Base-by-base conservation (phyloP, 2,329 filamentous ascomycete species). In the Clarireedia homoeocarpa region DNA sequence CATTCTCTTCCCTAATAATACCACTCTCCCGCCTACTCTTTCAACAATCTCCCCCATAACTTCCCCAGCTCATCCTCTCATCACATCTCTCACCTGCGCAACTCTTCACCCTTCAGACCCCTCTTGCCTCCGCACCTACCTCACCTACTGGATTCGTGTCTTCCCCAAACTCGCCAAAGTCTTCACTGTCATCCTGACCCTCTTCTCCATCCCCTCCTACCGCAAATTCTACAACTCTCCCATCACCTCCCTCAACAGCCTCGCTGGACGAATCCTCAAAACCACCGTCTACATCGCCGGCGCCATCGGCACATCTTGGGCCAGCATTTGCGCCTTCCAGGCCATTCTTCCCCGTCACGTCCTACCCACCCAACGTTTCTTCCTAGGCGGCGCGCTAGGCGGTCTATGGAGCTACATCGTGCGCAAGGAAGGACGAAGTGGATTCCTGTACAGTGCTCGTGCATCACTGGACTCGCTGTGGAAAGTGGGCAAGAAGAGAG, bases 401-500 rank as follows among this genome's bases (percentile, higher is more conserved):
- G 94, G 94, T 0, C 71, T 94, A 26, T 96, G 91, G 84, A 89
- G 88, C 0, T 88, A 88, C 70, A 73, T 96, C 2, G 86, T 91
- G 67, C 77, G 85, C 46, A 75, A 76, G 50, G 74, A 79, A 58
- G 81, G 85, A 44, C 75, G 88, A 15, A 77, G 79, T 1, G 80
- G 89, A 54, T 95, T 95, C 71, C 65, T 96, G 59, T 94, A 94
- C 71, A 85, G 83, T 61, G 83, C 88, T 30, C 80, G 91, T 2
- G 74, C 85, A n/a, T 90, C 86, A 58, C 76, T 96, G 30, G 88
- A 95, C 69, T 89, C 83, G 39, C 71, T 91, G 47, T 97, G 91
- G 89, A 95, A 95, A 75, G 89, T 95, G 0, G 91, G 91, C n/a
- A 82, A 88, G 55, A 97, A 97, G 82, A 77, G 86, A 36, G 81